A percentile compares a stretch with the other conserved stretches of the same genome.
These are phyloP conservation scores for Vanrija pseudolonga DNA, from an alignment of 1,284 basidiomycete species.

Conservation along the genomic window DNA sequence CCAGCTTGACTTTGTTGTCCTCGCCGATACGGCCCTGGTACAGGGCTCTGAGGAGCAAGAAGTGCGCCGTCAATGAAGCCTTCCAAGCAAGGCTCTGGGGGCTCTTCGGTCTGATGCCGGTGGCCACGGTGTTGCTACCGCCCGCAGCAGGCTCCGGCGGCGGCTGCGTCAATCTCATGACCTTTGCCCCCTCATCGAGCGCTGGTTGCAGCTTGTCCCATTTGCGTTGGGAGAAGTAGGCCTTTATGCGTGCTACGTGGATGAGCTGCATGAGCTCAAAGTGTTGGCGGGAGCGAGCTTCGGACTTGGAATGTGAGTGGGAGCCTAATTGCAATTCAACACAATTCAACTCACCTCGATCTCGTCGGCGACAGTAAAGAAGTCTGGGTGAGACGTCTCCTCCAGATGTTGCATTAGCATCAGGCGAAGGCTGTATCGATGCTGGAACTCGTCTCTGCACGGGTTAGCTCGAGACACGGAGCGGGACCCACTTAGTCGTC, in stretches of 20 bases:
- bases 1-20: slow-evolving; percentile 17
- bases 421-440: slow-evolving; percentile 30
- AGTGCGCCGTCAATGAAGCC: slow-evolving; percentile 20
- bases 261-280: slow-evolving; percentile 23
- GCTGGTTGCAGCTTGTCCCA: slow-evolving; percentile 31
- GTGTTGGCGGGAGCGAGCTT: slow-evolving; percentile 21
- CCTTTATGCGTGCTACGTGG: slow-evolving; percentile 22
- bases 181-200: slow-evolving; percentile 14
- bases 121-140: neutral
- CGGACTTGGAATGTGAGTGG: slow-evolving; percentile 16
- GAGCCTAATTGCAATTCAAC: neutral
- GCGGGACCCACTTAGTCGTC: slow-evolving; percentile 12
- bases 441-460: slow-evolving; percentile 17
- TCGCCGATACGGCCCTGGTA: slow-evolving; percentile 36
- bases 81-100: slow-evolving; percentile 3
- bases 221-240: slow-evolving; percentile 26
- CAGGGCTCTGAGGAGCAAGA: slow-evolving; percentile 23
- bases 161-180: neutral
- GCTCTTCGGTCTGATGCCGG: neutral
- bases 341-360: slow-evolving; percentile 20
- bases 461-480: neutral
- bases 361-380: slow-evolving; percentile 20
- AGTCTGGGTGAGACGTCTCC: slow-evolving; percentile 17
- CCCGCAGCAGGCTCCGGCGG: neutral
- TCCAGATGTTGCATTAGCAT: slow-evolving; percentile 24